Evolutionary conservation across 2,329 filamentous ascomycete species (phyloP).

Genomic region (Rachicladosporium sp.): DNA sequence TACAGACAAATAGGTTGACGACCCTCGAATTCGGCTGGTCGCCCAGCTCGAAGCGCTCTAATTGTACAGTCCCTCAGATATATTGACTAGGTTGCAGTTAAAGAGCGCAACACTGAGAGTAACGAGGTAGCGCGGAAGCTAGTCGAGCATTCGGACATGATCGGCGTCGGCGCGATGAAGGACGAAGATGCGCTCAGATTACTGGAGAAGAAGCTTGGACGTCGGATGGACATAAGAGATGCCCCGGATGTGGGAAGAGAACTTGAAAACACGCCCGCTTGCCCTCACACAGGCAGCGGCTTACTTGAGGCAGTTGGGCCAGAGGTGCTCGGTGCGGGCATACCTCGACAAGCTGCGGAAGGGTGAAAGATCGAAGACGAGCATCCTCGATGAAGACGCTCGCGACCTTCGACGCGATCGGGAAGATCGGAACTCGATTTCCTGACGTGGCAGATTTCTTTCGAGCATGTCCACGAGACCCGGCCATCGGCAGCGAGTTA

Average conservation of each 20-base stretch:
- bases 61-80: no score
- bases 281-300: constrained; percentile 24
- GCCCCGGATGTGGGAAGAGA: constrained; percentile 8
- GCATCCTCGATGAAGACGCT: constrained; percentile 2
- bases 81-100: no score
- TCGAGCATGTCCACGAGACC: constrained; percentile 8
- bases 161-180: constrained; percentile 8
- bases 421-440: constrained; percentile 5
- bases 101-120: no score
- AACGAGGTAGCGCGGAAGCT: neutral
- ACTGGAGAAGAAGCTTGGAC: constrained; percentile 4
- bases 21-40: no score
- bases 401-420: constrained; percentile 4
- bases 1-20: no score
- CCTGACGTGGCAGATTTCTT: constrained; percentile 8
- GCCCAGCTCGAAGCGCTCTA: no score
- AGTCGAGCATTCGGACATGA: constrained; percentile 10
- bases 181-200: constrained; percentile 11
- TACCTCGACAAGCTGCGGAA: constrained; percentile 29
- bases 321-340: constrained; percentile 19
- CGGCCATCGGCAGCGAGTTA: constrained; percentile 26
- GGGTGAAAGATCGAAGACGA: constrained; percentile 21
- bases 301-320: constrained; percentile 19
- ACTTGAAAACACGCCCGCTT: constrained; percentile 25
- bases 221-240: no score